Percentiles rank a stretch among this genome's conserved stretches.
phyloP scores from a whole-genome alignment of 2,329 filamentous ascomycete species.

The Basipetospora sp. region DNA sequence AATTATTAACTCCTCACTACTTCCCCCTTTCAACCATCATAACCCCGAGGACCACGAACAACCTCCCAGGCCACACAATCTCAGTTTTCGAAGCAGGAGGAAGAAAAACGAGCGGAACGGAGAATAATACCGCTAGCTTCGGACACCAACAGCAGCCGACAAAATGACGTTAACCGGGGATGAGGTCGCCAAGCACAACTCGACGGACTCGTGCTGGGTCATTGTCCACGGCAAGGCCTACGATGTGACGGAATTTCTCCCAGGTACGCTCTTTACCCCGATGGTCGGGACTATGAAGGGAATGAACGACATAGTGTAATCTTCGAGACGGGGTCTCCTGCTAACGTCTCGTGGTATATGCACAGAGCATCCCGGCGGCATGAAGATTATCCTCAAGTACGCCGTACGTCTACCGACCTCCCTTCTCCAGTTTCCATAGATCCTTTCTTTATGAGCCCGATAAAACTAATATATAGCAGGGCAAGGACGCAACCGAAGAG shows the following conservation, averaged over 20 bases:
- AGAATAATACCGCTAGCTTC: too few species aligned
- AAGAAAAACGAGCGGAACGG: too few species aligned
- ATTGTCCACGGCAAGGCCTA: constrained; percentile 77
- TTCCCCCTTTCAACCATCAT: too few species aligned
- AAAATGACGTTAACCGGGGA: constrained; percentile 33
- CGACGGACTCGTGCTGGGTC: constrained; percentile 76
- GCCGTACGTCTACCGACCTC: constrained; percentile 35
- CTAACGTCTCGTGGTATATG: too few species aligned
- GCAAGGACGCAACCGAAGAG: constrained; percentile 84
- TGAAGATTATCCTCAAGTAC: constrained; percentile 92
- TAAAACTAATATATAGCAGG: too few species aligned
- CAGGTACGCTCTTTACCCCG: constrained; percentile 32
- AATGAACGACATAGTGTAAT: too few species aligned
- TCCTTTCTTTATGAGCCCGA: not conserved
- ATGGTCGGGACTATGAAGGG: not conserved
- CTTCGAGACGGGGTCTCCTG: not conserved
- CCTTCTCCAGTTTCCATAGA: not conserved
- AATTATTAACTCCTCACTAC: too few species aligned
- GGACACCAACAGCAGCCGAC: not conserved
- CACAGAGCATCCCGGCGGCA: constrained; percentile 70
- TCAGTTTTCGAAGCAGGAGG: too few species aligned
- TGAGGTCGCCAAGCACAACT: constrained; percentile 57
- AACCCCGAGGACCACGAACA: too few species aligned
- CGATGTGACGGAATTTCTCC: constrained; percentile 81
- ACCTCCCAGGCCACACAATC: too few species aligned